Evolutionary conservation across 2,329 filamentous ascomycete species (phyloP), one percentile per base, ranked within the genome.

Genomic region (Aspergillus carbonarius): DNA sequence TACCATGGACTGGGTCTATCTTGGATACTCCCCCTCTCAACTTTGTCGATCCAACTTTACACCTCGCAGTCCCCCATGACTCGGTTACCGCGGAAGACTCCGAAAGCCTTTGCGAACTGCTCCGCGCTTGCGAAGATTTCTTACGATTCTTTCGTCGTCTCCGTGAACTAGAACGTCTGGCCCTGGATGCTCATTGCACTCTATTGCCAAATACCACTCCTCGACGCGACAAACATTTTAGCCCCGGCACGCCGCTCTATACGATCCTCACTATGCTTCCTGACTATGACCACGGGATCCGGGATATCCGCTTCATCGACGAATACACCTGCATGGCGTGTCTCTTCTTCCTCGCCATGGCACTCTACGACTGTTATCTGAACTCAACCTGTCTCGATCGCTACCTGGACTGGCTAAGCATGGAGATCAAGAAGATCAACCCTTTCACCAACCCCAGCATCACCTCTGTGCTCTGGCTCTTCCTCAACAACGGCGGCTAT

Each of bases 271-370:
- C 70, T 3, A 66, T 66, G 37, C 63, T 72, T 20, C 69, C 70
- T 1, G 69, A 72, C 27, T 70, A 72, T 35, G 69, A 72, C 42
- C 70, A 68, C 39, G 70, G 70, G 4, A 71, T 72, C 44, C 66
- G 68, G 13, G 70, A 71, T 55, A 63, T 72, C 39, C 66, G 70
- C 8, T 72, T 70, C 42, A 72, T 72, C 44, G 70, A 72, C 54
- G 70, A 72, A 61, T 71, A 71, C 50, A 65, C 68, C 8, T 70
- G 70, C 55, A 67, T 72, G 62, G 61, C 69, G 15, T 72, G 70
- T 37, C 62, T 72, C 32, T 64, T 72, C 23, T 72, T 72, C 57
- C 63, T 72, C 17, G 67, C 66, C 48, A 49, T 70, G 50, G 68
- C 66, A 5, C 60, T 72, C 6, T 64, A 70, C 35, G 68, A 72